Evolutionary conservation across 768 basidiomycete species (phyloP).

Genomic region (Phallus indusiatus): DNA sequence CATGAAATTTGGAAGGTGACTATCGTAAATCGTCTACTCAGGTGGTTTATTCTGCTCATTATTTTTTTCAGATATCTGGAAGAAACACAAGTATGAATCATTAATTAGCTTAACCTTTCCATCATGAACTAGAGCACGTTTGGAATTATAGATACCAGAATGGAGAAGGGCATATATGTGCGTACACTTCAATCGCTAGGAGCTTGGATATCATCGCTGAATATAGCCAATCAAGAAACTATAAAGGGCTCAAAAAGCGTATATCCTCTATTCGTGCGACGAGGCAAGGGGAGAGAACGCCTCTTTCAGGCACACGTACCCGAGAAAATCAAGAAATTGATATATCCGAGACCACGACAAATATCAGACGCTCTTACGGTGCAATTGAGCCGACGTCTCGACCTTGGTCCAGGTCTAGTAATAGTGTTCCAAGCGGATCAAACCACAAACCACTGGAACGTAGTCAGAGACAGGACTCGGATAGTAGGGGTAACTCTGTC

Average conservation of each 20-base stretch:
- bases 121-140: neutral
- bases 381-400: neutral
- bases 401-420: slow-evolving; percentile 5
- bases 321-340: neutral
- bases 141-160: slow-evolving; percentile 48
- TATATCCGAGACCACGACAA: neutral
- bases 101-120: neutral
- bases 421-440: slow-evolving; percentile 4
- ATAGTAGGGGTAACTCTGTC: neutral
- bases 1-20: slow-evolving; percentile 57
- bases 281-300: neutral
- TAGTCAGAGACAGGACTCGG: neutral
- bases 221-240: slow-evolving; percentile 41
- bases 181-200: slow-evolving; percentile 12
- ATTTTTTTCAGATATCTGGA: slow-evolving; percentile 44
- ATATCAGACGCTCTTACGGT: neutral
- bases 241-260: slow-evolving; percentile 58
- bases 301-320: neutral
- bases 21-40: neutral
- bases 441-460: slow-evolving; percentile 8
- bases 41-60: neutral
- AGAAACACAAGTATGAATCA: slow-evolving; percentile 46
- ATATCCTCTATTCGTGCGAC: slow-evolving; percentile 45
- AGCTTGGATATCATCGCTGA: neutral
- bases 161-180: slow-evolving; percentile 67